These are phyloP conservation scores for Furcasterigmium furcatum DNA, from an alignment of 2,329 filamentous ascomycete species.

Conservation along the genomic window DNA sequence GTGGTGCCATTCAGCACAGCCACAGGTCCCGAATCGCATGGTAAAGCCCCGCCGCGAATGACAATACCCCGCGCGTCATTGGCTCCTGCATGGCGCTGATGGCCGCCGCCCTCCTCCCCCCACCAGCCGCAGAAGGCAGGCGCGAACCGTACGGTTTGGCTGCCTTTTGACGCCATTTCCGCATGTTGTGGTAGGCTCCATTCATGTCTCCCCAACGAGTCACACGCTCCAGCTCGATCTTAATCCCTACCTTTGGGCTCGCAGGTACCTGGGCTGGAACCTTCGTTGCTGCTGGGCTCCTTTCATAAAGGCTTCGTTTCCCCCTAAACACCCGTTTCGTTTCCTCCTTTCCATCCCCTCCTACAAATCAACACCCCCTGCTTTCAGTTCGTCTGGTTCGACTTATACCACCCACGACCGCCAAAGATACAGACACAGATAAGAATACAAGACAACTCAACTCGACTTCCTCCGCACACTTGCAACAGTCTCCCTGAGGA, in stretches of 20 bases:
- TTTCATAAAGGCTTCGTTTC: slow-evolving; percentile 1
- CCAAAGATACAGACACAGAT: too few relatives aligned
- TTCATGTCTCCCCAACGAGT: background rate
- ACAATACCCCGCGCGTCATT: slow-evolving; percentile 7
- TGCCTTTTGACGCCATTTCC: slow-evolving; percentile 4
- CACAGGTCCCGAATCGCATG: slow-evolving; percentile 13
- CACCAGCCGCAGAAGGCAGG: background rate
- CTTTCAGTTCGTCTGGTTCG: background rate
- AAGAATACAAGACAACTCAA: too few relatives aligned
- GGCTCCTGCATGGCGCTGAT: background rate
- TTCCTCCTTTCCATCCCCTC: background rate
- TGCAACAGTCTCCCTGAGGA: background rate
- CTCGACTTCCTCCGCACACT: background rate
- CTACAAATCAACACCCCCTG: background rate
- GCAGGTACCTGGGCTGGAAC: background rate
- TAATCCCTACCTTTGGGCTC: background rate
- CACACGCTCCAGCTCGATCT: background rate
- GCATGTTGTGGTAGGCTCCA: background rate
- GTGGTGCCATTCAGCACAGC: slow-evolving; percentile 17
- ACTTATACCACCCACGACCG: background rate
- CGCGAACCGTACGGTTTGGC: slow-evolving; percentile 2
- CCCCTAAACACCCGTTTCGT: too few relatives aligned
- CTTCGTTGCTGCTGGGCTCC: too few relatives aligned
- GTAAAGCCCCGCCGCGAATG: slow-evolving; percentile 7
- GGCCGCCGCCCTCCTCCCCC: background rate